These are phyloP conservation scores for Linum trigynum DNA, from an alignment of 345 rosid species.

Conservation along the genomic window DNA sequence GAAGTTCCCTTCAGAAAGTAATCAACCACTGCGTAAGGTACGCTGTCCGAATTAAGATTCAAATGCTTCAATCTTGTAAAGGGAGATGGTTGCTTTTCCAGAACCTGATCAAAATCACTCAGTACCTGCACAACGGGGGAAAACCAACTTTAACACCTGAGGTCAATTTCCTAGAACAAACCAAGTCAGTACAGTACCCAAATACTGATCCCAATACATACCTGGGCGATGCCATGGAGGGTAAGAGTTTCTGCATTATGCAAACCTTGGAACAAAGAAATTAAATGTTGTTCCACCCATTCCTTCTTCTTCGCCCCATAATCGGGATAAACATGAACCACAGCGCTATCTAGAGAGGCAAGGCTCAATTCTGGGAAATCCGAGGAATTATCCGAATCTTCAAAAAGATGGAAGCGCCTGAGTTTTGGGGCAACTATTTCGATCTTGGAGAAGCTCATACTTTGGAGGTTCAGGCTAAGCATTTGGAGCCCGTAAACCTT, in stretches of 20 bases:
- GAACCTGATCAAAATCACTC: background rate
- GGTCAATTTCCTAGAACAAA: background rate
- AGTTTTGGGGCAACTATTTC: background rate
- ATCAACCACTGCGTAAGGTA: background rate
- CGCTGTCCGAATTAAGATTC: background rate
- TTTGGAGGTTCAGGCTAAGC: background rate
- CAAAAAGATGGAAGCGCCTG: background rate
- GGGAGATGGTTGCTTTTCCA: background rate
- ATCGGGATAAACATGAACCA: too few relatives aligned
- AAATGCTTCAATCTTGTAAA: background rate
- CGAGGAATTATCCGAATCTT: too few relatives aligned
- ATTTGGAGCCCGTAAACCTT: background rate
- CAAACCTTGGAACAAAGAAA: too few relatives aligned
- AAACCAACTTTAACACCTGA: background rate
- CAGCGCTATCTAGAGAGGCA: too few relatives aligned
- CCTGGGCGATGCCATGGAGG: background rate
- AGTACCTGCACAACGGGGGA: background rate
- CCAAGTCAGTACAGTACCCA: background rate
- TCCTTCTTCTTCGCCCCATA: too few relatives aligned
- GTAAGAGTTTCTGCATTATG: too few relatives aligned
- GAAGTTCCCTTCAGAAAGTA: background rate
- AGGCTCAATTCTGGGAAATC: background rate
- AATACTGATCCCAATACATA: too few relatives aligned
- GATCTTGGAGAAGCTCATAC: background rate
- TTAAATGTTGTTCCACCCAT: too few relatives aligned